phyloP scores from a whole-genome alignment of 495 filamentous ascomycete species.

The Penicilliopsis zonata region DNA sequence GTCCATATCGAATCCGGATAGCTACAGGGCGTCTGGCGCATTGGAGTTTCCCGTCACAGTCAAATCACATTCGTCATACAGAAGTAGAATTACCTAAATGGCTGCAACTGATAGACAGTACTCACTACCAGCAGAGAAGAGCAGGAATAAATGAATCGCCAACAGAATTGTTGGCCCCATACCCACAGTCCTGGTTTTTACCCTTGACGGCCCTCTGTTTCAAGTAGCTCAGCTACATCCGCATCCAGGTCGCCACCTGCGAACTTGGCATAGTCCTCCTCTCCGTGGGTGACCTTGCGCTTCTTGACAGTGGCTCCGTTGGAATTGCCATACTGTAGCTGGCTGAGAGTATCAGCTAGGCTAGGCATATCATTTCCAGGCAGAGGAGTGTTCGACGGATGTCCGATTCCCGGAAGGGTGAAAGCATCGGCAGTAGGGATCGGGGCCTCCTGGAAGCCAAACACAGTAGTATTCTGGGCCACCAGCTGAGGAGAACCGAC shows the following conservation, averaged over 20 bases:
- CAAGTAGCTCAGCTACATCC: conserved; percentile 71
- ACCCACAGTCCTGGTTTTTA: background rate
- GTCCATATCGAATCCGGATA: no score
- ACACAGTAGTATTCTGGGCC: conserved; percentile 8
- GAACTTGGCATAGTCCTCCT: conserved; percentile 60
- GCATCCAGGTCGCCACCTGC: conserved; percentile 62
- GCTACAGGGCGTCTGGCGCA: no score
- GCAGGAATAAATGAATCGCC: background rate
- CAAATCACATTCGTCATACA: no score
- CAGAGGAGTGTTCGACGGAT: conserved; percentile 29
- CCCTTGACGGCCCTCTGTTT: conserved; percentile 32
- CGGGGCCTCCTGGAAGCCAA: conserved; percentile 15
- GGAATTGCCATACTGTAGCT: conserved; percentile 20
- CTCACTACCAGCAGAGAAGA: no score
- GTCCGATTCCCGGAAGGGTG: conserved; percentile 24
- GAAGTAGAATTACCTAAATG: no score
- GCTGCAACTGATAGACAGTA: no score
- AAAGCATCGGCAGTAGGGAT: conserved; percentile 12
- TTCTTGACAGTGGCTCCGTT: conserved; percentile 48
- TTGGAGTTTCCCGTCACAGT: no score
- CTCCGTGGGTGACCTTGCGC: conserved; percentile 56
- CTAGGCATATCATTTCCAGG: conserved; percentile 30
- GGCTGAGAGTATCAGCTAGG: conserved; percentile 24
- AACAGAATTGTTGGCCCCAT: background rate
- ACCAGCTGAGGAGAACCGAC: conserved; percentile 29